Evolutionary conservation across 345 rosid species (phyloP).

Genomic region (Gossypium raimondii): DNA sequence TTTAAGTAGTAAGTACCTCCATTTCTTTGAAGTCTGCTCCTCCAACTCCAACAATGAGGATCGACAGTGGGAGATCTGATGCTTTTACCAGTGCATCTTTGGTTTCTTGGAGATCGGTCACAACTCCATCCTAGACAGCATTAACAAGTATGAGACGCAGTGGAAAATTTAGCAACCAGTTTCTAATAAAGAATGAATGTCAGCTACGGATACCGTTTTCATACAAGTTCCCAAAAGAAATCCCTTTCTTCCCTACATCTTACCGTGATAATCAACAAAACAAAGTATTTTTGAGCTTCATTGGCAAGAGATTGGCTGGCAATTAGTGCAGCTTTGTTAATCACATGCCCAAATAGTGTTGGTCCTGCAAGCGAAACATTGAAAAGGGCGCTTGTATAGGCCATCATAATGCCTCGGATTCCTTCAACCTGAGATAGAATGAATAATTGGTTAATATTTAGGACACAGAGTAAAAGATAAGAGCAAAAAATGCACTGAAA

Average conservation of each 20-base stretch:
- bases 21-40: slow-evolving; percentile 98
- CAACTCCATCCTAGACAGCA: too few relatives aligned
- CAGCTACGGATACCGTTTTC: too few relatives aligned
- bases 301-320: slow-evolving; percentile 72
- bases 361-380: slow-evolving; percentile 96
- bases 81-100: too few relatives aligned
- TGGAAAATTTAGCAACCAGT: too few relatives aligned
- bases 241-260: slow-evolving; percentile 18
- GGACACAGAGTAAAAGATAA: neutral
- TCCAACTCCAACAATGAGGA: slow-evolving; percentile 92
- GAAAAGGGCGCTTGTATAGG: slow-evolving; percentile 72
- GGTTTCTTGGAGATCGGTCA: too few relatives aligned
- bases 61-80: slow-evolving; percentile 41
- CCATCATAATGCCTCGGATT: slow-evolving; percentile 73
- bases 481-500: neutral
- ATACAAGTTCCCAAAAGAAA: neutral
- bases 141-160: too few relatives aligned
- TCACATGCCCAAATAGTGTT: slow-evolving; percentile 85
- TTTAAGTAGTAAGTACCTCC: slow-evolving; percentile 52
- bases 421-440: slow-evolving; percentile 68
- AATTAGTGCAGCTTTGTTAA: slow-evolving; percentile 59
- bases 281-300: slow-evolving; percentile 56
- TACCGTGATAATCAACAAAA: slow-evolving; percentile 86
- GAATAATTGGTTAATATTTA: slow-evolving; percentile 5
- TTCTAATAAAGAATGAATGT: too few relatives aligned